Conservation (phyloP, 331 rosid species). For the Pyrus hybrid region DNA sequence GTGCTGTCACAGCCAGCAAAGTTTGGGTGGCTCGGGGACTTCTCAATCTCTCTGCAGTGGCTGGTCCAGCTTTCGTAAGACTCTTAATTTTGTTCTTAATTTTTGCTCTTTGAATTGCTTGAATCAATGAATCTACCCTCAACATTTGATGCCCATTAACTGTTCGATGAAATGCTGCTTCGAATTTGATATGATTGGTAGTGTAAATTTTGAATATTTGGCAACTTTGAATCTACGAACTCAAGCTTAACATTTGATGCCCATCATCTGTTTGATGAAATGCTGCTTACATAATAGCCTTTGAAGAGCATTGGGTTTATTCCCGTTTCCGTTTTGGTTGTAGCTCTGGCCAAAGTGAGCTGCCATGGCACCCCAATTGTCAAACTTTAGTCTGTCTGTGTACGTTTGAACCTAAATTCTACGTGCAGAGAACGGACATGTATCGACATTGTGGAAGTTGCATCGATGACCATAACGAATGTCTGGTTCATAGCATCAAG, state of each 20-base stretch:
- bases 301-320: neutral
- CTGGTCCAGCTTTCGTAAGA: neutral
- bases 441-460: neutral
- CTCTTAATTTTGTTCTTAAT: neutral
- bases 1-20: neutral
- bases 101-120: neutral
- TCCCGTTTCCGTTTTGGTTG: neutral
- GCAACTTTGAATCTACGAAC: neutral
- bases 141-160: neutral
- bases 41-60: neutral
- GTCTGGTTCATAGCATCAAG: neutral
- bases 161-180: neutral
- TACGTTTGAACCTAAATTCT: neutral
- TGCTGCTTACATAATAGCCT: neutral
- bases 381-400: neutral
- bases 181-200: neutral
- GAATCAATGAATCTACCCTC: neutral
- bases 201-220: neutral
- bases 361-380: neutral
- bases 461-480: neutral
- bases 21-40: neutral
- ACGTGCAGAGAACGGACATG: neutral
- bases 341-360: neutral
- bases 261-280: conserved; percentile 7
- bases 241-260: neutral